Evolutionary conservation across 148 eudicot species (phyloP), one percentile per base, ranked within the genome.

Genomic region (Rhododendron ferrugineum): DNA sequence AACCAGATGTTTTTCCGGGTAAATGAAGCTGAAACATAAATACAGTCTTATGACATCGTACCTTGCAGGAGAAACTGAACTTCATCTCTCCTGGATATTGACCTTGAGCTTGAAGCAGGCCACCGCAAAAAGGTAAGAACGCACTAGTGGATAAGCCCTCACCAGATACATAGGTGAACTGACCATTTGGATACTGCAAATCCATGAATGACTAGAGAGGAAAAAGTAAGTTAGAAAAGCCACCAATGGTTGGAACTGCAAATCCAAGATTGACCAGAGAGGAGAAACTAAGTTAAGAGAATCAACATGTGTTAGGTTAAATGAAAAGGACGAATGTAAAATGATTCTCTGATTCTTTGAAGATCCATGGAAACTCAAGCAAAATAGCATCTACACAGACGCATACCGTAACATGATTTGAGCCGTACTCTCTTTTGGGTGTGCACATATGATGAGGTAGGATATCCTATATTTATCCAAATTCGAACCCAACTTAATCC

Each of bases 101-200:
- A 86, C 99, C 99, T 89, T 97, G 99, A 68, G 95, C 99, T 93
- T 97, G 99, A 86, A 97, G 98, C 49, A 97, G 86, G 54, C 99
- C 98, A 37, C 99, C 98, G 86, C 90, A 89, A 72, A 94, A 15
- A 78, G 99, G 98, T 86, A 94, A 89, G 86, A 92, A 95, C 9
- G 94, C 95, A 89, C 98, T 97, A 30, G 99, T 97, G 66, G 95
- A 95, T 83, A 97, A 75, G 76, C 99, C 98, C 91, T 97, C 99
- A 74, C 98, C 98, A 84, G 98, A 89, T 62, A 95, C 96, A 87
- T 97, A 97, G 2, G 98, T 97, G 50, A 97, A 84, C 84, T 97
- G 99, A 80, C 99, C 99, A 79, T 97, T 95, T 70, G 99, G 99
- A 84, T 95, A 97, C 88, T 95, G 99, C 88, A 95, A 82, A 90